These are phyloP conservation scores for Aegilops umbellulata DNA, from an alignment of 176 grass and related monocot genomes.

Conservation along the genomic window DNA sequence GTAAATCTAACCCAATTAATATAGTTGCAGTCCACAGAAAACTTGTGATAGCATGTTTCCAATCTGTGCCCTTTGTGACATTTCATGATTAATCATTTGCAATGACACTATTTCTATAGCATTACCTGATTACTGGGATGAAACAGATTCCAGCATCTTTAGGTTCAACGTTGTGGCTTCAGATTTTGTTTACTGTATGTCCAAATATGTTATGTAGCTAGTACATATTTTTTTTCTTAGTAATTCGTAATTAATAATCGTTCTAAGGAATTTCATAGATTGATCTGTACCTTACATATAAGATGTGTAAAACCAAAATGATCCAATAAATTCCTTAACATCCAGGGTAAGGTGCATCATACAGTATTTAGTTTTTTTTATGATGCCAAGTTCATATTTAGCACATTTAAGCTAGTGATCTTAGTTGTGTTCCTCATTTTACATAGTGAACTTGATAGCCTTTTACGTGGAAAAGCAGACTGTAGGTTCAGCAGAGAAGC, in stretches of 20 bases:
- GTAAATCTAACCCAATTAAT: not conserved
- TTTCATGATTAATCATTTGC: constrained; percentile 27
- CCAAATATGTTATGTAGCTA: not conserved
- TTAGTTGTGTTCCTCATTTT: not conserved
- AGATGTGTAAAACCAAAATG: constrained; percentile 9
- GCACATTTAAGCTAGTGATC: not conserved
- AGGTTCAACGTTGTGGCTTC: not conserved
- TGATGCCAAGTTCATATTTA: constrained; percentile 27
- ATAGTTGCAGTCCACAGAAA: not conserved
- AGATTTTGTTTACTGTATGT: not conserved
- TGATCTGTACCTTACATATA: constrained; percentile 6
- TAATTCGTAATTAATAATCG: not conserved
- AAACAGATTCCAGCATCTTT: constrained; percentile 3
- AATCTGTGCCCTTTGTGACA: not conserved
- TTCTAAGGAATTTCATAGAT: not conserved
- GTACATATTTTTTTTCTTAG: not conserved
- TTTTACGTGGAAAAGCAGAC: constrained; percentile 6
- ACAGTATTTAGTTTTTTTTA: not conserved
- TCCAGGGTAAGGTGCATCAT: constrained; percentile 14
- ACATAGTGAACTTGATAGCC: not conserved
- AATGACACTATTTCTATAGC: not conserved
- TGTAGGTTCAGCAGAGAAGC: not conserved
- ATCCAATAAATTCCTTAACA: not conserved
- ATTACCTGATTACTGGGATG: not conserved
- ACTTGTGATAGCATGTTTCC: not conserved